phyloP scores from a whole-genome alignment of 441 rosid species.

The Theobroma grandiflorum region DNA sequence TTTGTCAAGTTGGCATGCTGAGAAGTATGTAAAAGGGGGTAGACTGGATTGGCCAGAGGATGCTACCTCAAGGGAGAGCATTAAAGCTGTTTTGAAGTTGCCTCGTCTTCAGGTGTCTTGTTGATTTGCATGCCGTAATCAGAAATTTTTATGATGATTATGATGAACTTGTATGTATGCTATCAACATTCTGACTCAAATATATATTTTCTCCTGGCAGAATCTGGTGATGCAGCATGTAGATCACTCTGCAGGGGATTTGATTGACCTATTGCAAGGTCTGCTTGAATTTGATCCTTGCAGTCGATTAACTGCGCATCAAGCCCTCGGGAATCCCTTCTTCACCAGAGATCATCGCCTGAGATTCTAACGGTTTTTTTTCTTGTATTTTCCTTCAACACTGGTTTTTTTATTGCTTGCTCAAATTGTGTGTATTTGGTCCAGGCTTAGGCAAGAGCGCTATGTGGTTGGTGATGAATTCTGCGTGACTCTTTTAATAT shows the following conservation, averaged over 20 bases:
- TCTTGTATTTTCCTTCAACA: not conserved
- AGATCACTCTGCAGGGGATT: slow-evolving; percentile 74
- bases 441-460: slow-evolving; percentile 11
- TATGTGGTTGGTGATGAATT: slow-evolving; percentile 7
- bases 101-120: slow-evolving; percentile 66
- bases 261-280: slow-evolving; percentile 65
- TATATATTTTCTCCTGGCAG: slow-evolving; percentile 37
- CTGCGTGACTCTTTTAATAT: not conserved
- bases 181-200: not conserved
- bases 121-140: not conserved
- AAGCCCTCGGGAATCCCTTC: slow-evolving; percentile 72
- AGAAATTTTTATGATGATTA: slow-evolving; percentile 2
- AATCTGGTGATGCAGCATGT: slow-evolving; percentile 75
- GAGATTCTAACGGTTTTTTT: slow-evolving; percentile 35
- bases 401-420: not conserved
- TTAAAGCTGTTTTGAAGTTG: slow-evolving; percentile 62
- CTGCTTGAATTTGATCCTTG: slow-evolving; percentile 63
- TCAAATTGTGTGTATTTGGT: not conserved
- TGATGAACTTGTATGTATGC: not conserved
- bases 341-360: slow-evolving; percentile 51
- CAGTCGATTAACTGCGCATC: slow-evolving; percentile 54
- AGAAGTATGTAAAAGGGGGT: slow-evolving; percentile 67
- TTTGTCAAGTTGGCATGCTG: slow-evolving; percentile 61
- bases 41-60: slow-evolving; percentile 76
- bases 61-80: slow-evolving; percentile 66